Percentiles rank a stretch among this genome's conserved stretches.
These are phyloP conservation scores for Botryotinia narcissicola DNA, from an alignment of 2,329 filamentous ascomycete genomes.

Conservation along the genomic window DNA sequence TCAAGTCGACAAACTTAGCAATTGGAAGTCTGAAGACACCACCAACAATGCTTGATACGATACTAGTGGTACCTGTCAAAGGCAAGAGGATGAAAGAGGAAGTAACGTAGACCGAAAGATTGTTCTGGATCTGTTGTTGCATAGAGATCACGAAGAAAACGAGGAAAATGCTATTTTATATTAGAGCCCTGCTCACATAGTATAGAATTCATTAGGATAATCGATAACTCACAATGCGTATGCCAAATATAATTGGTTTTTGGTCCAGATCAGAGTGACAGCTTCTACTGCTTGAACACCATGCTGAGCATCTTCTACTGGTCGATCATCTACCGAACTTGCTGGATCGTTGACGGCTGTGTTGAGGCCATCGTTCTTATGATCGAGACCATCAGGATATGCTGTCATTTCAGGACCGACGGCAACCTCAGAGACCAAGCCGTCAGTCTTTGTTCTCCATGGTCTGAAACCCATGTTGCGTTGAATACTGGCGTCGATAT, in stretches of 20 bases:
- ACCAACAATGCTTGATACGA: slow-evolving; percentile 34
- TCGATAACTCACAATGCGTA: slow-evolving; percentile 29
- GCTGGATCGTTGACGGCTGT: background rate
- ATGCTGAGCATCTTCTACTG: slow-evolving; percentile 26
- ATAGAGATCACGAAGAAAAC: slow-evolving; percentile 35
- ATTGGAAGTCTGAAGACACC: slow-evolving; percentile 41
- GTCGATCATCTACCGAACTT: slow-evolving; percentile 8
- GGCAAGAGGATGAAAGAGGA: slow-evolving; percentile 30
- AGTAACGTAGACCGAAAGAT: slow-evolving; percentile 31
- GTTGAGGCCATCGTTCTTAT: slow-evolving; percentile 5
- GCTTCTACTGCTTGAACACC: slow-evolving; percentile 33
- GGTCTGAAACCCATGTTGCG: background rate
- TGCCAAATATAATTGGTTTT: slow-evolving; percentile 30
- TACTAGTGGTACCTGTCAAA: slow-evolving; percentile 30
- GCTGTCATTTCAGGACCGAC: background rate
- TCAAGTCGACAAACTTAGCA: slow-evolving; percentile 66
- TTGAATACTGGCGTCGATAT: background rate
- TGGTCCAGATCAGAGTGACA: slow-evolving; percentile 34
- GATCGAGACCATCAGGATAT: background rate
- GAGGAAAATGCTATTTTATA: slow-evolving; percentile 27
- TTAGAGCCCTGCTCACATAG: background rate
- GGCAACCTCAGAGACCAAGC: slow-evolving; percentile 5
- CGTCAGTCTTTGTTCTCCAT: slow-evolving; percentile 13
- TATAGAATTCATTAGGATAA: background rate
- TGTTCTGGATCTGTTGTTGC: slow-evolving; percentile 32